These are phyloP conservation scores for Colletotrichum cuscutae DNA, from an alignment of 2,329 filamentous ascomycete species.

Conservation along the genomic window DNA sequence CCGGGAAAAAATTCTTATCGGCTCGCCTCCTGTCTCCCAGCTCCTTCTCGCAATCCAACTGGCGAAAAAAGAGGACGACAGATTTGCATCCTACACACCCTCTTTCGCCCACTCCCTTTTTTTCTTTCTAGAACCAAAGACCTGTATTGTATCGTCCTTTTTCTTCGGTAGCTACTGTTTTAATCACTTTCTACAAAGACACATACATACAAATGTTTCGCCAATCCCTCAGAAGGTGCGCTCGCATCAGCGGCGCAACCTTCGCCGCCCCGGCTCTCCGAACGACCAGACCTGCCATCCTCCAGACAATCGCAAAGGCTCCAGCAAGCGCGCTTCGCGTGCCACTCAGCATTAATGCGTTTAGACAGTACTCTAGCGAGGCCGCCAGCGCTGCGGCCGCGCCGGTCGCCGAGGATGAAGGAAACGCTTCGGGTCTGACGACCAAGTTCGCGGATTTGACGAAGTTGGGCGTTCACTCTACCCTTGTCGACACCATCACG, in stretches of 20 bases:
- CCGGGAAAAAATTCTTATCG: conserved; percentile 36
- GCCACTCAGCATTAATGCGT: conserved; percentile 21
- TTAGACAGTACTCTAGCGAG: conserved; percentile 52
- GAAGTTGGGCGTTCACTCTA: conserved; percentile 66
- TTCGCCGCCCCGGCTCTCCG: conserved; percentile 26
- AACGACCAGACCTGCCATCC: conserved; percentile 24
- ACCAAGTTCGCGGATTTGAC: conserved; percentile 54
- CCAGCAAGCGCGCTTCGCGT: conserved; percentile 19
- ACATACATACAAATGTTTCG: conserved; percentile 34
- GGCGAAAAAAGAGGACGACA: conserved; percentile 19
- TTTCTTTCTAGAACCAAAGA: neutral
- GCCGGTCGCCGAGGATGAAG: conserved; percentile 18
- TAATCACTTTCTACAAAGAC: neutral
- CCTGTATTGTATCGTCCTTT: conserved; percentile 4
- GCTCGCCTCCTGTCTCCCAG: conserved; percentile 37
- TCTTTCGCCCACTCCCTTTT: neutral
- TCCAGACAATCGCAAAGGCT: conserved; percentile 28
- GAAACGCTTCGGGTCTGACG: conserved; percentile 35
- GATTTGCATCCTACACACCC: neutral
- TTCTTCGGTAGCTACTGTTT: conserved; percentile 6
- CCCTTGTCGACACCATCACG: conserved; percentile 75
- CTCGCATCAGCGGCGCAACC: conserved; percentile 45
- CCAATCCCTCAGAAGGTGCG: conserved; percentile 50
- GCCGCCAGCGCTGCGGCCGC: conserved; percentile 41
- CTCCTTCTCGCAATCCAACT: conserved; percentile 2